These are phyloP conservation scores for Elsinoe necatrix DNA, from an alignment of 2,329 filamentous ascomycete species.

Conservation along the genomic window DNA sequence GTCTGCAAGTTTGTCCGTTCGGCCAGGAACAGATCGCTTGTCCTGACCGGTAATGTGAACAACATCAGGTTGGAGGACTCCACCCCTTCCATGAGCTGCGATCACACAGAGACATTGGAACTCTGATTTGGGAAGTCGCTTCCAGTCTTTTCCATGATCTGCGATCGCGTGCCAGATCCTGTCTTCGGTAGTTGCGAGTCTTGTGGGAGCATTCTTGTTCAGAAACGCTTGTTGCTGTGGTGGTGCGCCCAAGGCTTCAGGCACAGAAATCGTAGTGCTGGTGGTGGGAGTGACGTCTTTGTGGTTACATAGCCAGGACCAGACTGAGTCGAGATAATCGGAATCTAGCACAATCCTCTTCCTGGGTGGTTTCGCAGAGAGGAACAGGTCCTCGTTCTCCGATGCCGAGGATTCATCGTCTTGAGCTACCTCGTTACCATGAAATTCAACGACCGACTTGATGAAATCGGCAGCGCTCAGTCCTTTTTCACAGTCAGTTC, in stretches of 20 bases:
- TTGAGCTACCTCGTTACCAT: conserved; percentile 17
- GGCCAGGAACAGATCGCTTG: conserved; percentile 54
- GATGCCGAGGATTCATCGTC: conserved; percentile 1
- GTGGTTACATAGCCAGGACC: conserved; percentile 49
- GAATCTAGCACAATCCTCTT: conserved; percentile 36
- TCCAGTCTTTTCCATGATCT: conserved; percentile 50
- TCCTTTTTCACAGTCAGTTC: conserved; percentile 26
- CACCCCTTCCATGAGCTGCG: conserved; percentile 44
- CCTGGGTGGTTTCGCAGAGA: conserved; percentile 22
- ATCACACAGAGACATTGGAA: conserved; percentile 52
- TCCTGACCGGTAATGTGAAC: conserved; percentile 51
- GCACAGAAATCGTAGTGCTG: neutral
- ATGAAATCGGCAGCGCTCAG: conserved; percentile 35
- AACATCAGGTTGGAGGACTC: conserved; percentile 51
- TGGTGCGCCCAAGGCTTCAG: neutral
- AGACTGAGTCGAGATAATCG: conserved; percentile 45
- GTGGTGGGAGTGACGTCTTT: conserved; percentile 44
- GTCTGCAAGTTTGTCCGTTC: conserved; percentile 48
- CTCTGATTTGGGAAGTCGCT: conserved; percentile 45
- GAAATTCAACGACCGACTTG: conserved; percentile 32
- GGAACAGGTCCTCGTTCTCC: conserved; percentile 21
- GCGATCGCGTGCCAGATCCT: conserved; percentile 53
- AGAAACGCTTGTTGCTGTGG: conserved; percentile 9
- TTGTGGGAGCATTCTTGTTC: conserved; percentile 19
- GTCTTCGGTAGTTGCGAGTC: conserved; percentile 46